A percentile compares a stretch with the other conserved stretches of the same genome.
Evolutionary conservation across 192 early-diverging fungal species (phyloP).

Genomic region (Martensiomyces pterosporus): DNA sequence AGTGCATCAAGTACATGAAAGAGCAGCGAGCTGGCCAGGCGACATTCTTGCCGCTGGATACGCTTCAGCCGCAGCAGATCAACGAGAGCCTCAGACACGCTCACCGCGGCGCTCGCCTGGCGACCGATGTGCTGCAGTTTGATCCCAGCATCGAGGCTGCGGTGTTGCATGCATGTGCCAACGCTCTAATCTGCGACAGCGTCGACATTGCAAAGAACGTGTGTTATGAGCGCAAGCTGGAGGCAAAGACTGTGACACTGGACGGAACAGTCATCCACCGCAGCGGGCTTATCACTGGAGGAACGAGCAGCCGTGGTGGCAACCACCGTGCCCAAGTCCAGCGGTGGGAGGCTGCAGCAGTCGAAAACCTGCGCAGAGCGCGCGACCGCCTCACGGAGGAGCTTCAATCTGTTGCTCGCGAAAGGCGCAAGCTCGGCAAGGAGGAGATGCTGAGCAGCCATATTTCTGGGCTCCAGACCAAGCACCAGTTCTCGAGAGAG

Average conservation of each 20-base stretch:
- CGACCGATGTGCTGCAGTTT: conserved; percentile 88
- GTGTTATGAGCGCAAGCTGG: conserved; percentile 75
- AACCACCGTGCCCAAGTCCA: conserved; percentile 43
- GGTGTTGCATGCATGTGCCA: conserved; percentile 88
- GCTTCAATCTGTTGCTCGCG: conserved; percentile 66
- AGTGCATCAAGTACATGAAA: conserved; percentile 91
- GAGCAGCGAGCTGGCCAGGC: conserved; percentile 89
- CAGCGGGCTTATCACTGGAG: conserved; percentile 93
- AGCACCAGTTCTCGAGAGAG: conserved; percentile 58
- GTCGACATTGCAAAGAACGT: conserved; percentile 79
- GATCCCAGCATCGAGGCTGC: conserved; percentile 71
- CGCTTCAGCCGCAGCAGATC: conserved; percentile 64
- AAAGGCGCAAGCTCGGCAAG: conserved; percentile 62
- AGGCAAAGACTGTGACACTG: conserved; percentile 88
- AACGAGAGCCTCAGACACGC: conserved; percentile 80
- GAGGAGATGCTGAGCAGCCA: conserved; percentile 60
- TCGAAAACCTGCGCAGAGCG: conserved; percentile 71
- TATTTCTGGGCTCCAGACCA: conserved; percentile 58
- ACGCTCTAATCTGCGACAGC: conserved; percentile 87
- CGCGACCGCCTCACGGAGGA: conserved; percentile 68
- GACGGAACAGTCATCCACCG: conserved; percentile 96
- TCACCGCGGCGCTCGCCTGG: conserved; percentile 80
- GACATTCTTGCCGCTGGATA: conserved; percentile 92
- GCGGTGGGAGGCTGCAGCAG: conserved; percentile 85
- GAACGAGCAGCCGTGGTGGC: conserved; percentile 49